Evolutionary conservation across 805 yeast species (phyloP).

Genomic region (Candida berthetii): DNA sequence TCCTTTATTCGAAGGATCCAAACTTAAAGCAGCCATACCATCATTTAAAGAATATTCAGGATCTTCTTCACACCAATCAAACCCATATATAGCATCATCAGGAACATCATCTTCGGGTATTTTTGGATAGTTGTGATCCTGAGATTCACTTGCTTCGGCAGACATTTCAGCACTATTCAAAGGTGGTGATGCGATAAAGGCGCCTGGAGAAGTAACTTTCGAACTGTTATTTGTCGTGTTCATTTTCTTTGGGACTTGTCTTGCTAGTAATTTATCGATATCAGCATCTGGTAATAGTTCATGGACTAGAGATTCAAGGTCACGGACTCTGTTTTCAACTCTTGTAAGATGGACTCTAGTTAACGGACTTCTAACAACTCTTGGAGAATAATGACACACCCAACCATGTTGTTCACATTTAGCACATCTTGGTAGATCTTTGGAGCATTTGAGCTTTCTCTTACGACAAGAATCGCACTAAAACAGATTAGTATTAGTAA

Average conservation of each 20-base stretch:
- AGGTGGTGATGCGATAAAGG: slow-evolving; percentile 2
- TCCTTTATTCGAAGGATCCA: slow-evolving; percentile 47
- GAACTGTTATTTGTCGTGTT: slow-evolving; percentile 4
- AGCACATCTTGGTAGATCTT: slow-evolving; percentile 68
- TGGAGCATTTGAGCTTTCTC: slow-evolving; percentile 75
- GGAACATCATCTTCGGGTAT: slow-evolving; percentile 31
- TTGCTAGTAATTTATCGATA: slow-evolving; percentile 30
- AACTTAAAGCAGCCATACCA: slow-evolving; percentile 61
- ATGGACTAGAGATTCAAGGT: slow-evolving; percentile 36
- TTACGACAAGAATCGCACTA: slow-evolving; percentile 79
- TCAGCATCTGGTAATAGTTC: slow-evolving; percentile 40
- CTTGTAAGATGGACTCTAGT: slow-evolving; percentile 76
- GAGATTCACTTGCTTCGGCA: slow-evolving; percentile 3
- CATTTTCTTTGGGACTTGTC: slow-evolving; percentile 8
- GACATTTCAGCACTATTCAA: background rate
- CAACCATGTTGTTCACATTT: slow-evolving; percentile 69
- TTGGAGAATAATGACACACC: slow-evolving; percentile 75
- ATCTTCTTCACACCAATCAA: slow-evolving; percentile 56
- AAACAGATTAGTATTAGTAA: background rate
- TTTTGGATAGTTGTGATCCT: slow-evolving; percentile 17
- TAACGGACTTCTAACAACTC: slow-evolving; percentile 71
- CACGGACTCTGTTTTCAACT: slow-evolving; percentile 54
- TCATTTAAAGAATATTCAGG: slow-evolving; percentile 33
- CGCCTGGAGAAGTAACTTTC: slow-evolving; percentile 7
- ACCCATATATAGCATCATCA: slow-evolving; percentile 41